A percentile compares a stretch with the other conserved stretches of the same genome.
Evolutionary conservation across 345 rosid genomes (phyloP).

Genomic region (Hibiscus syriacus): DNA sequence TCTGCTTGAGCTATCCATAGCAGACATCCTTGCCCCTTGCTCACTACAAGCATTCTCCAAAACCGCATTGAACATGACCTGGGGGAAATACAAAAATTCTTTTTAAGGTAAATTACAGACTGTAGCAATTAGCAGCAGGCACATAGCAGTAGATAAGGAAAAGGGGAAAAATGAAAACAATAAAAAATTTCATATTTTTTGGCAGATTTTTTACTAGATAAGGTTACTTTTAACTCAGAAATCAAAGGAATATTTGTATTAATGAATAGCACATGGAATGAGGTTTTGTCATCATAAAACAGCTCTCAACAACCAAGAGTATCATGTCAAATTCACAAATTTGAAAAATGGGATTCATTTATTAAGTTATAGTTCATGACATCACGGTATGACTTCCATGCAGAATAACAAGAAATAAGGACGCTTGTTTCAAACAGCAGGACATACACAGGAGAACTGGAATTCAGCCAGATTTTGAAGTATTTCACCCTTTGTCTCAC

Average conservation of each 20-base stretch:
- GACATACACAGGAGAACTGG: constrained; percentile 96
- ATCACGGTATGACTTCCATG: not conserved
- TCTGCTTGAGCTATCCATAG: constrained; percentile 98
- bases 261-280: not conserved
- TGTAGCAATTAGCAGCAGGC: not conserved
- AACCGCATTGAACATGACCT: constrained; percentile 92
- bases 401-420: not conserved
- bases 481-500: constrained; percentile 85
- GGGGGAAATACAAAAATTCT: constrained; percentile 3
- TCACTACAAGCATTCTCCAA: constrained; percentile 88
- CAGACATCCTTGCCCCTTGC: constrained; percentile 83
- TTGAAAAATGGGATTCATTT: not conserved
- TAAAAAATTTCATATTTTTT: not conserved
- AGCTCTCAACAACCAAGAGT: not conserved
- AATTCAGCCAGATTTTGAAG: constrained; percentile 92
- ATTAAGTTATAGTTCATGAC: not conserved
- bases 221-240: not conserved
- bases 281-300: not conserved
- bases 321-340: not conserved
- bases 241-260: not conserved
- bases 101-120: not conserved
- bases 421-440: not conserved
- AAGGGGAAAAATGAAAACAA: not conserved
- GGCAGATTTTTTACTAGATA: not conserved
- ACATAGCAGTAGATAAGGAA: not conserved